phyloP scores from a whole-genome alignment of 495 filamentous ascomycete genomes.

The Penicillium verhagenii region DNA sequence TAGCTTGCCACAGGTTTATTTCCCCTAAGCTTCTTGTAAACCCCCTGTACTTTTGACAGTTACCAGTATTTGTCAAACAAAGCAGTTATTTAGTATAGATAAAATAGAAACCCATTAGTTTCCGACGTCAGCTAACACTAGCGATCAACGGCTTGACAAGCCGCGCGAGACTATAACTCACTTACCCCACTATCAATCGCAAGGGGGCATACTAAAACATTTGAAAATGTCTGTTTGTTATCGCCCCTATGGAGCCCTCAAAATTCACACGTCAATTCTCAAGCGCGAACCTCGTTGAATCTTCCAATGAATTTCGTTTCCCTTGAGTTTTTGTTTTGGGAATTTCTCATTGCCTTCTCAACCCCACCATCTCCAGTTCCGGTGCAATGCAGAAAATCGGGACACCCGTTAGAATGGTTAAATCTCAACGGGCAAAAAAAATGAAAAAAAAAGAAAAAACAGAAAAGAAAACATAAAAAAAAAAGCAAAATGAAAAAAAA shows the following conservation, averaged over 20 bases:
- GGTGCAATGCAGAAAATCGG: conserved; percentile 7
- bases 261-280: too few species aligned
- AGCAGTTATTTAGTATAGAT: too few species aligned
- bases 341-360: neutral
- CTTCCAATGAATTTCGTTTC: neutral
- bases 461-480: neutral
- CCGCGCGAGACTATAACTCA: too few species aligned
- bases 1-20: neutral
- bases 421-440: neutral
- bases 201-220: too few species aligned
- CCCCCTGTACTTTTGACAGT: conserved; percentile 1
- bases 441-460: neutral
- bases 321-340: neutral
- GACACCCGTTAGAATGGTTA: neutral
- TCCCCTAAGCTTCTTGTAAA: neutral
- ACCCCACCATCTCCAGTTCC: neutral
- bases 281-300: neutral
- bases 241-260: neutral
- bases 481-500: neutral
- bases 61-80: too few species aligned
- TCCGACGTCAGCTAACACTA: conserved; percentile 2
- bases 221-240: conserved; percentile 13
- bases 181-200: conserved; percentile 9
- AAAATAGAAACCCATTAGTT: too few species aligned
- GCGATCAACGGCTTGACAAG: conserved; percentile 8